Base-by-base conservation (phyloP, 495 filamentous ascomycete genomes). In the Astrothelium macrocarpum region DNA sequence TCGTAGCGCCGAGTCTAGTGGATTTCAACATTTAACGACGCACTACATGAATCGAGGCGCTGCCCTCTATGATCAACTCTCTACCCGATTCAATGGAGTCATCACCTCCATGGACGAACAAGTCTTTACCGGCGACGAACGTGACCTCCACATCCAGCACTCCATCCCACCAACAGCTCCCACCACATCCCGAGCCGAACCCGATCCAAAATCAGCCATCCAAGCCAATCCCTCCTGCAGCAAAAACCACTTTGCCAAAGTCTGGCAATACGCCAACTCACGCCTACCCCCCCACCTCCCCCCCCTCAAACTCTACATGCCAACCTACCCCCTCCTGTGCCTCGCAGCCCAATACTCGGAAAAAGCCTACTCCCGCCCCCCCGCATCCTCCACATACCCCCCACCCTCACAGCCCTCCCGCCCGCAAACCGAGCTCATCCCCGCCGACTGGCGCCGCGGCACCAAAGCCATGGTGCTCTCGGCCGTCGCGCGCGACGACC, bases 401-500 rank as follows among this genome's bases (percentile, higher is more conserved):
- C n/a, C n/a, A n/a, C n/a, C n/a, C n/a, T n/a, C n/a, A n/a, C n/a
- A n/a, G n/a, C n/a, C n/a, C n/a, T n/a, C n/a, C n/a, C n/a, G n/a
- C n/a, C n/a, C n/a, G 72, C 76, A 78, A 29, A 81, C 87, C 53
- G 78, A 84, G 1, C 87, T 87, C 67, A 77, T 91, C 32, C 76
- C 84, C 16, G 82, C 86, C 0, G 83, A 91, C 68, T 89, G 83
- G 83, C 80, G 77, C 28, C 78, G 80, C 0, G 88, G 89, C 18
- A 87, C 88, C 25, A 94, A 94, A 71, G 87, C 89, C 25, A 91
- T 91, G 87, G 83, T 90, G 29, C 84, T 94, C 72, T 91, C 90
- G 65, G 86, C 85, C 0, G 75, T 90, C 12, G 83, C 87, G 3
- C 81, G 90, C 68, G 88, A 92, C 69, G 79, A 89, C 67, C 82